phyloP scores from a whole-genome alignment of 208 protist genomes.

The Leishmania aethiopica region DNA sequence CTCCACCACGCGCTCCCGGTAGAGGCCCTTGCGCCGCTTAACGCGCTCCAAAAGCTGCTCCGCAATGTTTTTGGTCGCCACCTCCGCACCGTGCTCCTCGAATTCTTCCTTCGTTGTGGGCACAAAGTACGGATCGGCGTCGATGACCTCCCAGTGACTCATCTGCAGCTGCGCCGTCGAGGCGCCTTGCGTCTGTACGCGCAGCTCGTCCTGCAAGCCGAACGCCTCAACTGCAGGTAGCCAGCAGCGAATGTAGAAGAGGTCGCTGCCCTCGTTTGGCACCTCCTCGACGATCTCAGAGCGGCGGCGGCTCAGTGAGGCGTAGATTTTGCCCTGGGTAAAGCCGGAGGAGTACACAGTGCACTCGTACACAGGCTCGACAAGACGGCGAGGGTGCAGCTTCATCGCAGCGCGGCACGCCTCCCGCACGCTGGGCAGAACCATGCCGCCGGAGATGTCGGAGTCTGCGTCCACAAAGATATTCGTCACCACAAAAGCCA shows the following conservation, averaged over 20 bases:
- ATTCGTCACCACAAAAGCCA: constrained; percentile 88
- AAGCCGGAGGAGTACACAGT: constrained; percentile 94
- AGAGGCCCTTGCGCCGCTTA: constrained; percentile 87
- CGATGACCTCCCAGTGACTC: constrained; percentile 92
- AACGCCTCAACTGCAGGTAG: constrained; percentile 98
- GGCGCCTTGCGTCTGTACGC: constrained; percentile 94
- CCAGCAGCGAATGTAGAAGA: constrained; percentile 95
- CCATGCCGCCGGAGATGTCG: constrained; percentile 86
- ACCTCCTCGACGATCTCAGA: constrained; percentile 96
- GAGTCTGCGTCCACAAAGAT: constrained; percentile 44
- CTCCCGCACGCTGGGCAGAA: constrained; percentile 94
- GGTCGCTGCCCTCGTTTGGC: constrained; percentile 95
- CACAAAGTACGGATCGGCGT: constrained; percentile 96
- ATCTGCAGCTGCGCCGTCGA: constrained; percentile 97
- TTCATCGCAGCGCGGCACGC: constrained; percentile 95
- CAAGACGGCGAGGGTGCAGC: constrained; percentile 88
- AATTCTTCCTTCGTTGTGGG: constrained; percentile 97
- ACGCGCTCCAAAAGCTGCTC: constrained; percentile 83
- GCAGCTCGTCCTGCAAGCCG: constrained; percentile 96
- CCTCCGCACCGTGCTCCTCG: constrained; percentile 94
- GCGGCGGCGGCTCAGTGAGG: constrained; percentile 84
- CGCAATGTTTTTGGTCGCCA: constrained; percentile 89
- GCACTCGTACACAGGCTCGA: constrained; percentile 97
- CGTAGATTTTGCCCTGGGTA: constrained; percentile 90
- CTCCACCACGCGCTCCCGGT: constrained; percentile 84